Evolutionary conservation across 495 filamentous ascomycete species (phyloP).

Genomic region (Podospora sp.): DNA sequence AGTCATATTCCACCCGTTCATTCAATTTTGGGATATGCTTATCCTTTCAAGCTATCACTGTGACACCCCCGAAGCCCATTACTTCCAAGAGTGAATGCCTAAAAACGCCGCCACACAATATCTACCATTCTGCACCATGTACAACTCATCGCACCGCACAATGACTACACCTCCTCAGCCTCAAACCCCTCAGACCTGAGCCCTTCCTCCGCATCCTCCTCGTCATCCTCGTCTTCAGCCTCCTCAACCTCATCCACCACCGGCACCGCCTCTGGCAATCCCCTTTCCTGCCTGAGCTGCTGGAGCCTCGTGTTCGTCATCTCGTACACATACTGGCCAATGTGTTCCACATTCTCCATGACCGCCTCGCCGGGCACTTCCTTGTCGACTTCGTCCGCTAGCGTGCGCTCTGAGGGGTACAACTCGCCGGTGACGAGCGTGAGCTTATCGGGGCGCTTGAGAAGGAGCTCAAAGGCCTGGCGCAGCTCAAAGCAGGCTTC

Average conservation of each 20-base stretch:
- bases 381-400: slow-evolving; percentile 60
- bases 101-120: neutral
- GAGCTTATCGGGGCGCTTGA: slow-evolving; percentile 77
- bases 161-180: slow-evolving; percentile 33
- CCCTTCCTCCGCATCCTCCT: slow-evolving; percentile 45
- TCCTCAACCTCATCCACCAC: slow-evolving; percentile 33
- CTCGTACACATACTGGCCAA: slow-evolving; percentile 96
- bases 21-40: neutral
- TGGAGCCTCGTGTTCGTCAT: slow-evolving; percentile 86
- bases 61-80: neutral
- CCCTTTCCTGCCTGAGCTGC: slow-evolving; percentile 49
- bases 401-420: slow-evolving; percentile 67
- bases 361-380: slow-evolving; percentile 53
- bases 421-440: slow-evolving; percentile 81
- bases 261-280: slow-evolving; percentile 33
- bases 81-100: neutral
- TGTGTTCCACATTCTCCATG: slow-evolving; percentile 91
- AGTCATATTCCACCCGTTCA: neutral
- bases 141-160: neutral
- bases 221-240: slow-evolving; percentile 45
- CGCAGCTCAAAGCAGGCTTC: slow-evolving; percentile 85
- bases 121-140: neutral
- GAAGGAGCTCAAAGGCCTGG: slow-evolving; percentile 74
- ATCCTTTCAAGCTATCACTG: neutral
- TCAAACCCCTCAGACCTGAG: slow-evolving; percentile 35